Conservation (phyloP, 2,329 filamentous ascomycete genomes). For the Fusarium coicis region DNA sequence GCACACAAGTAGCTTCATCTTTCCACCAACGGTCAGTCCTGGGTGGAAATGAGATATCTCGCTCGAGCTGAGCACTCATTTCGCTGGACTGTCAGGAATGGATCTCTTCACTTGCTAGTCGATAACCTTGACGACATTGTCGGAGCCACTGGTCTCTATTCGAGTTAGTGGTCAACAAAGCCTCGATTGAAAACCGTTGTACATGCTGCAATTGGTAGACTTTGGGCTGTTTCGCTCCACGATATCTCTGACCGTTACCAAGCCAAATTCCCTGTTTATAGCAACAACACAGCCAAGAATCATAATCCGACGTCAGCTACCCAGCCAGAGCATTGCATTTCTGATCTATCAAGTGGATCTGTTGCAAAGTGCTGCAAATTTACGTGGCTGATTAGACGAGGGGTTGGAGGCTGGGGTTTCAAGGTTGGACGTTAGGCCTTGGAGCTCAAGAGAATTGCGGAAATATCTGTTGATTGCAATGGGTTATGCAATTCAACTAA, state of each 20-base stretch:
- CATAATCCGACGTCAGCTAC: conserved; percentile 29
- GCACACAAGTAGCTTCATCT: conserved; percentile 28
- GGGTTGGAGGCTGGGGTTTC: conserved; percentile 38
- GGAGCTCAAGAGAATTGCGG: neutral
- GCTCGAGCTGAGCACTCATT: conserved; percentile 32
- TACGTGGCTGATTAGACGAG: conserved; percentile 43
- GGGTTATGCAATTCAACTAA: neutral
- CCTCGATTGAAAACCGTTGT: neutral
- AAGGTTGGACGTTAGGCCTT: neutral
- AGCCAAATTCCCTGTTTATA: conserved; percentile 35
- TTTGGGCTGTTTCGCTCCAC: conserved; percentile 17
- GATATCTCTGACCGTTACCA: conserved; percentile 27
- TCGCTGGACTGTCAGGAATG: conserved; percentile 23
- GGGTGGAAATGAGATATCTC: conserved; percentile 34
- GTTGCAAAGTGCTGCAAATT: conserved; percentile 36
- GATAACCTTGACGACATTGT: conserved; percentile 13
- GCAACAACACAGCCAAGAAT: conserved; percentile 27
- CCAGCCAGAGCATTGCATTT: conserved; percentile 21
- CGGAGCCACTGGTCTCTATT: conserved; percentile 7
- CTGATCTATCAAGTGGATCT: conserved; percentile 22
- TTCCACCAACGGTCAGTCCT: conserved; percentile 34
- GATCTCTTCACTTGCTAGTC: conserved; percentile 24
- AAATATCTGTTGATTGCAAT: neutral
- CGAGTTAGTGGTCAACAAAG: conserved; percentile 11
- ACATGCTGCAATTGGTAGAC: conserved; percentile 7